Percentiles rank a stretch among this genome's conserved stretches.
Conservation (phyloP, 176 grass and related monocot genomes). For the Carex myosuroides region DNA sequence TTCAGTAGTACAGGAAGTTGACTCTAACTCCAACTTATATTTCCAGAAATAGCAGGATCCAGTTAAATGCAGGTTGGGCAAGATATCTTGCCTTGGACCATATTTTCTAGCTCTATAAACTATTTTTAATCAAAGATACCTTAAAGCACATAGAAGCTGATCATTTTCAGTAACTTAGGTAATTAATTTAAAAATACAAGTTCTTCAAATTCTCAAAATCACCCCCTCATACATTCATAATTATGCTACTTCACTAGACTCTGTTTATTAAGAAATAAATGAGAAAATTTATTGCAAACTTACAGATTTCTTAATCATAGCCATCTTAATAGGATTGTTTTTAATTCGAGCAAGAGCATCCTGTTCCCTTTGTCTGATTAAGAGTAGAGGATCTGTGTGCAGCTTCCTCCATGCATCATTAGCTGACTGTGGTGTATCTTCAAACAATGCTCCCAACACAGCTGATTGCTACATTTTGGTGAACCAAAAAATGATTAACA, state of each 20-base stretch:
- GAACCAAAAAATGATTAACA: constrained; percentile 13
- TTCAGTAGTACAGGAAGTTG: background rate
- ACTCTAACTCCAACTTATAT: background rate
- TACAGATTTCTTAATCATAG: constrained; percentile 96
- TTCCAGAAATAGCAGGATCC: background rate
- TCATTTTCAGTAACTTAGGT: background rate
- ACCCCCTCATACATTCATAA: background rate
- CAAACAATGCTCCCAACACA: constrained; percentile 70
- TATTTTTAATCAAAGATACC: background rate
- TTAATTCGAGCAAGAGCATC: constrained; percentile 88
- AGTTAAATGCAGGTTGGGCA: background rate
- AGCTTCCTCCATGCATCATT: constrained; percentile 96
- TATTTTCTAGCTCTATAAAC: background rate
- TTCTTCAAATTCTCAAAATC: background rate
- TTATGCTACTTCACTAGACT: background rate
- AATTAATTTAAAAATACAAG: background rate
- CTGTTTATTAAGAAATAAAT: background rate
- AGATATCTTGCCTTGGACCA: background rate
- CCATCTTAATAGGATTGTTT: constrained; percentile 99
- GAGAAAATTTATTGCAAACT: constrained; percentile 16
- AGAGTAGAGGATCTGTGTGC: constrained; percentile 86
- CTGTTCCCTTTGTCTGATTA: constrained; percentile 87
- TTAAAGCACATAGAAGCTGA: background rate
- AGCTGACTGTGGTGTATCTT: constrained; percentile 92
- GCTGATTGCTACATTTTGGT: constrained; percentile 33